Base-by-base conservation (phyloP, 352 stramenopile genomes). In the Phytophthora boehmeriae region DNA sequence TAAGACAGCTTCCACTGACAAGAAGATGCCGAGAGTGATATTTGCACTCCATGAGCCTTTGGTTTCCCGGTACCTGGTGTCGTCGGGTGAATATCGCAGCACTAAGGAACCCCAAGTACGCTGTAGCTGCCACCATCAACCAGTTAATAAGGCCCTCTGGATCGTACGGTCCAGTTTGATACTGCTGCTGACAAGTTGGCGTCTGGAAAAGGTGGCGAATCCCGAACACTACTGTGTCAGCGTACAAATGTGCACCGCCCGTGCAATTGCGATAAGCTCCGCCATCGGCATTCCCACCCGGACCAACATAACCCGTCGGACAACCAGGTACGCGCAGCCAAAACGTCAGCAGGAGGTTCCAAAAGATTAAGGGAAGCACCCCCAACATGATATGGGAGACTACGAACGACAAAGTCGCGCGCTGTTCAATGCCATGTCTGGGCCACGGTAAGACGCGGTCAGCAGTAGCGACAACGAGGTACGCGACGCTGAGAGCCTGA, bases 61-160 rank as follows among this genome's bases (percentile, higher is more conserved):
- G 39, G 8, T 27, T 13, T 35, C 45, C 32, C 3, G 45, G 10
- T 23, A 41, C 42, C 8, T 27, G 35, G 2, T 22, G 39, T 1
- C 13, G 25, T 36, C 16, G 34, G 14, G 66, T 48, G 19, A 89
- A 62, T 6, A 85, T 11, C 1, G 59, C 58, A 34, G 69, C 85
- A 17, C 56, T 52, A 17, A 92, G 48, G 50, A 89, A 92, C 16
- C 88, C 88, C 22, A 90, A 17, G 50, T 90, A 94, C 9, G 75
- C 57, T 4, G 88, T 82, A 5, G 72, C 46, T 5, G 70, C 71
- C 23, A 89, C 80, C 71, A 85, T 89, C 28, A 94, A 49, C 75
- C 78, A 91, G 48, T 93, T 93, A 17, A 96, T 57, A 8, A 90
- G 49, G 1, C 86, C 88, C 52, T 96, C 88, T 0, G 86, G 88